These are phyloP conservation scores for Kwoniella europaea DNA, from an alignment of 768 basidiomycete genomes.

Conservation along the genomic window DNA sequence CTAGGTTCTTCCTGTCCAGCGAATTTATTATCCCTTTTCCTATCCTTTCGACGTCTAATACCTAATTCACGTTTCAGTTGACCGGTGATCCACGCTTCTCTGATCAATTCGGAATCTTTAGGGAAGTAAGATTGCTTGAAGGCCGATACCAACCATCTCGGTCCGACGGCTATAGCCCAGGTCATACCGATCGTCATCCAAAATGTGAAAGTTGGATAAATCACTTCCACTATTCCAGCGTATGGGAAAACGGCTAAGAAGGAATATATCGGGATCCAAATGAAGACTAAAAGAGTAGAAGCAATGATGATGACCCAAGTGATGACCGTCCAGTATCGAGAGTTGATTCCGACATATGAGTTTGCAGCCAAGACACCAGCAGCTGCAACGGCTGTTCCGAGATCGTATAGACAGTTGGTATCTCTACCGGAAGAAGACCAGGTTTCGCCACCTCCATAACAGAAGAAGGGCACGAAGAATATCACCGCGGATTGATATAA, in stretches of 20 bases:
- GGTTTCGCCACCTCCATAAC: conserved; percentile 66
- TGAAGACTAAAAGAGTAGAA: conserved; percentile 64
- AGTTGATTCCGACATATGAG: conserved; percentile 85
- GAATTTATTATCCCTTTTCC: conserved; percentile 14
- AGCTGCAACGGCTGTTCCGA: conserved; percentile 88
- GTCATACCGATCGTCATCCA: conserved; percentile 79
- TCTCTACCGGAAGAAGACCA: conserved; percentile 72
- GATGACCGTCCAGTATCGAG: conserved; percentile 73
- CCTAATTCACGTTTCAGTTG: conserved; percentile 50
- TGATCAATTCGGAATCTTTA: conserved; percentile 84
- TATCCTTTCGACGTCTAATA: conserved; percentile 28
- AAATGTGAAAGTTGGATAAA: conserved; percentile 80
- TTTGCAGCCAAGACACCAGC: conserved; percentile 88
- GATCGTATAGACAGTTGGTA: conserved; percentile 80
- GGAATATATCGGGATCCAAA: conserved; percentile 90
- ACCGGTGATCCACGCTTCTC: conserved; percentile 66
- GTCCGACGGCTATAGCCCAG: conserved; percentile 73
- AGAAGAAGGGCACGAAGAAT: conserved; percentile 78
- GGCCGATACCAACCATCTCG: conserved; percentile 80
- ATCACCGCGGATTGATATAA: conserved; percentile 87
- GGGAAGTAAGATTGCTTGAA: conserved; percentile 73
- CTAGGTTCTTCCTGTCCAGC: conserved; percentile 1
- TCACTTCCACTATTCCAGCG: conserved; percentile 70
- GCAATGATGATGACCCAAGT: conserved; percentile 40
- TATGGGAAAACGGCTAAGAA: conserved; percentile 76